A percentile compares a stretch with the other conserved stretches of the same genome.
Conservation (phyloP, 805 yeast species). For the Wickerhamomyces bisporus region DNA sequence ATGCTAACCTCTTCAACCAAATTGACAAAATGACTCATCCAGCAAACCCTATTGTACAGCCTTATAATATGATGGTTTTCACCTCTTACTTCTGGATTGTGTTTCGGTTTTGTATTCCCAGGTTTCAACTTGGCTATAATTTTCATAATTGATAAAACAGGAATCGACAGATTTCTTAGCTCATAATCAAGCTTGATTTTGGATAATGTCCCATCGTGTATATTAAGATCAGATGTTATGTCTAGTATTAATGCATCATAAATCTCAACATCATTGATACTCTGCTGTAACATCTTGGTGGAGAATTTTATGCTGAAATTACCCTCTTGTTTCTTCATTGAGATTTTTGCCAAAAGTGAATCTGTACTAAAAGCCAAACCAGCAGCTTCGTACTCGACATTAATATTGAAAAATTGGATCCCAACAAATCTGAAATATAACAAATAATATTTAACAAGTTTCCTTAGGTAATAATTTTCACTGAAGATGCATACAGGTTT, state of each 20-base stretch:
- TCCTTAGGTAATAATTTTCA: conserved; percentile 3
- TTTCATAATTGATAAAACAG: conserved; percentile 11
- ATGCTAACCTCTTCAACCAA: conserved; percentile 14
- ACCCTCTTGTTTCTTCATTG: conserved; percentile 7
- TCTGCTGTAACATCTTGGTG: conserved; percentile 14
- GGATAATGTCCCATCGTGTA: conserved; percentile 16
- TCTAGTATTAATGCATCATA: conserved; percentile 18
- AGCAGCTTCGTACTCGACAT: conserved; percentile 9
- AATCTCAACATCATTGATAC: conserved; percentile 14
- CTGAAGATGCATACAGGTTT: conserved; percentile 15
- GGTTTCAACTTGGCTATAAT: conserved; percentile 2
- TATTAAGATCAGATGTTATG: conserved; percentile 12
- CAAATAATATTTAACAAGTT: conserved; percentile 12
- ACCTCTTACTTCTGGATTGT: conserved; percentile 1
- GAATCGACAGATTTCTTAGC: conserved; percentile 13
- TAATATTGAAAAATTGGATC: conserved; percentile 12
- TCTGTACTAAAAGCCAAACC: conserved; percentile 12
- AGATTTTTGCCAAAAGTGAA: conserved; percentile 9
- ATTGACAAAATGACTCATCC: conserved; percentile 10
- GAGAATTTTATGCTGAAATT: conserved; percentile 7
- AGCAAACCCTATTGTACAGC: conserved; percentile 9
- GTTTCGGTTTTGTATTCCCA: too few relatives aligned
- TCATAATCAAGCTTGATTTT: conserved; percentile 13
- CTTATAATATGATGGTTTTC: conserved; percentile 1
- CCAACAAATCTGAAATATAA: conserved; percentile 22